Conservation (phyloP, 116 monocot genomes). For the Iris pallida region DNA sequence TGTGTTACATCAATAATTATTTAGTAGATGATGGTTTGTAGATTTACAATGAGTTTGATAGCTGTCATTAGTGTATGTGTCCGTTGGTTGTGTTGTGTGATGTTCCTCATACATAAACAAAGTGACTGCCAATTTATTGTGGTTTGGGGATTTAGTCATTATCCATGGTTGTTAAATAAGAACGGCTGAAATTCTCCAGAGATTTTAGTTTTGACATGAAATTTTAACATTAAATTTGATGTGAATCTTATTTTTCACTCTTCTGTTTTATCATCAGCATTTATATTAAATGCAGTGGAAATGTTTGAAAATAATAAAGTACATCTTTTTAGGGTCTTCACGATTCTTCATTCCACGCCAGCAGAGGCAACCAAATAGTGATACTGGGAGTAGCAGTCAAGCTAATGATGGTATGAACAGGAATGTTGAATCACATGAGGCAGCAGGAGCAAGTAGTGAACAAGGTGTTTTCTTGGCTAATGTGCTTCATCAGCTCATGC, state of each 20-base stretch:
- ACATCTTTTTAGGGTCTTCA: constrained; percentile 16
- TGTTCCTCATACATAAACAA: too few relatives aligned
- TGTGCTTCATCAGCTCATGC: constrained; percentile 18
- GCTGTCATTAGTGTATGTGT: too few relatives aligned
- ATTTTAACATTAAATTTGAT: background rate
- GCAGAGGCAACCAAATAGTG: constrained; percentile 10
- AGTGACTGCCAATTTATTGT: too few relatives aligned
- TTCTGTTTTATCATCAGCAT: background rate
- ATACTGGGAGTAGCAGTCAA: constrained; percentile 1
- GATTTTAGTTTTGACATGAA: background rate
- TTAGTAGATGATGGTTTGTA: too few relatives aligned
- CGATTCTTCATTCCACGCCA: constrained; percentile 8
- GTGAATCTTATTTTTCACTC: background rate
- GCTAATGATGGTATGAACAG: constrained; percentile 8
- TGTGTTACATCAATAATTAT: too few relatives aligned
- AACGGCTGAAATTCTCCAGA: background rate
- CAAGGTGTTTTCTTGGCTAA: constrained; percentile 20
- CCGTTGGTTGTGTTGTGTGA: too few relatives aligned
- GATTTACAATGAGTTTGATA: too few relatives aligned
- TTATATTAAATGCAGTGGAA: background rate
- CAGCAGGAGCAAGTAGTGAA: constrained; percentile 13
- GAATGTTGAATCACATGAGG: constrained; percentile 1
- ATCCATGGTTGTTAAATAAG: background rate
- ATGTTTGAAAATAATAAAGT: background rate
- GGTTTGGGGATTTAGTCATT: too few relatives aligned